phyloP scores from a whole-genome alignment of 495 filamentous ascomycete genomes.

The Annulohypoxylon nitens region DNA sequence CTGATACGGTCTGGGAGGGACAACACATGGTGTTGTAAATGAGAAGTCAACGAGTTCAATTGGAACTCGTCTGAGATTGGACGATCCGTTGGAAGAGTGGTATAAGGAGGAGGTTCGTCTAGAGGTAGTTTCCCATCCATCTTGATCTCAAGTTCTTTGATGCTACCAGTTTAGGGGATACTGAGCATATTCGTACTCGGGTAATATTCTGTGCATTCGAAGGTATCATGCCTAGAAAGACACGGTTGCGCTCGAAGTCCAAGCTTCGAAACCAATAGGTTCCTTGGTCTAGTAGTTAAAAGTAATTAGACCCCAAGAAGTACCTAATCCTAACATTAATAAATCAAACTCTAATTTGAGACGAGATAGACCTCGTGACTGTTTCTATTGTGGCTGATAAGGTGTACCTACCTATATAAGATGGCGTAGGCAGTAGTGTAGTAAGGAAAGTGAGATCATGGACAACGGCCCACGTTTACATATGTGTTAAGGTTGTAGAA shows the following conservation, averaged over 20 bases:
- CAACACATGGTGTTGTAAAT: conserved; percentile 56
- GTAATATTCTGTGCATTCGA: too few relatives aligned
- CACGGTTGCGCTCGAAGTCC: too few relatives aligned
- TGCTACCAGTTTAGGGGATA: too few relatives aligned
- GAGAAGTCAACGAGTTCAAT: conserved; percentile 46
- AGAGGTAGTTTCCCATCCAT: conserved; percentile 39
- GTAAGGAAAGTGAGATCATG: neutral
- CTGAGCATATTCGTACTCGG: neutral
- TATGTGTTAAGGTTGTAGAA: neutral
- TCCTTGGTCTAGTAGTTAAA: too few relatives aligned
- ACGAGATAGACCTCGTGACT: neutral
- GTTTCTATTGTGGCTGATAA: neutral
- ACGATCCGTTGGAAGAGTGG: conserved; percentile 29
- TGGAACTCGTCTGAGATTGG: conserved; percentile 27
- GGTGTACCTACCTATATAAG: neutral
- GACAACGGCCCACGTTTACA: conserved; percentile 13
- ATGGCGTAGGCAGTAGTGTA: neutral
- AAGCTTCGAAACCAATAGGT: too few relatives aligned
- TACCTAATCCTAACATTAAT: neutral
- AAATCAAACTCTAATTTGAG: too few relatives aligned
- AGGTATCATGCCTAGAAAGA: too few relatives aligned
- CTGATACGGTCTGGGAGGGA: conserved; percentile 57
- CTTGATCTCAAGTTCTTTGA: neutral
- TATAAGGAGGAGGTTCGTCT: conserved; percentile 55
- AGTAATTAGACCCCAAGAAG: neutral